These are phyloP conservation scores for Eutrema salsugineum DNA, from an alignment of 441 rosid species.

Conservation along the genomic window DNA sequence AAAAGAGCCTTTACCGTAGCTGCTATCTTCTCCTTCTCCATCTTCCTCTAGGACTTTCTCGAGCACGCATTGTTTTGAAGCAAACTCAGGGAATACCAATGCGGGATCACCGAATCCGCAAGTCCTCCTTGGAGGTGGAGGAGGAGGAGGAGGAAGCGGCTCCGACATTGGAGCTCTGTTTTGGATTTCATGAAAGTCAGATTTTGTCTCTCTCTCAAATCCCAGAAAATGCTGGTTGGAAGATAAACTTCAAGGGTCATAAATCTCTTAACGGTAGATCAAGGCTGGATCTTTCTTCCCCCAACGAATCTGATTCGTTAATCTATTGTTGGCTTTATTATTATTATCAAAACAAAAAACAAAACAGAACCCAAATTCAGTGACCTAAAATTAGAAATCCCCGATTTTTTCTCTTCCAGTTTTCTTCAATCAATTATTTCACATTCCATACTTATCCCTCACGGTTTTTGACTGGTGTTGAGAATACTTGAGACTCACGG, in stretches of 20 bases:
- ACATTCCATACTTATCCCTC: no score
- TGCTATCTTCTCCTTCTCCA: conserved; percentile 30
- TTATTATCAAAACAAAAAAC: no score
- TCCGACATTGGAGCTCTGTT: conserved; percentile 36
- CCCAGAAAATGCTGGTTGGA: conserved; percentile 8
- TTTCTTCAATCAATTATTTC: not conserved
- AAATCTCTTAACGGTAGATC: conserved; percentile 18
- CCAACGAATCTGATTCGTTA: conserved; percentile 7
- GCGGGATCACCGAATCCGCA: conserved; percentile 27
- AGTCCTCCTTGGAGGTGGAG: conserved; percentile 6
- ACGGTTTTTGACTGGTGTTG: no score
- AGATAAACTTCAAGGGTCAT: conserved; percentile 26
- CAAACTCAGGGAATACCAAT: conserved; percentile 32
- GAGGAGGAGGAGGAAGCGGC: conserved; percentile 29
- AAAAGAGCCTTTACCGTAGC: conserved; percentile 24
- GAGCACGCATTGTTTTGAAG: conserved; percentile 2
- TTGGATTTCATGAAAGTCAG: conserved; percentile 27
- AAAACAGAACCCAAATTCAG: not conserved
- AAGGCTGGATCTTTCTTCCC: conserved; percentile 12
- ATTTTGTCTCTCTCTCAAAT: conserved; percentile 23
- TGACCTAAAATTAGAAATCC: not conserved
- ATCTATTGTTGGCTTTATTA: conserved; percentile 5
- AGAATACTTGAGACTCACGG: no score
- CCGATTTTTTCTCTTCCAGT: not conserved
- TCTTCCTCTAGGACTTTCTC: conserved; percentile 26